A percentile compares a stretch with the other conserved stretches of the same genome.
Conservation (phyloP, 257 asterid species). For the Solanum verrucosum region DNA sequence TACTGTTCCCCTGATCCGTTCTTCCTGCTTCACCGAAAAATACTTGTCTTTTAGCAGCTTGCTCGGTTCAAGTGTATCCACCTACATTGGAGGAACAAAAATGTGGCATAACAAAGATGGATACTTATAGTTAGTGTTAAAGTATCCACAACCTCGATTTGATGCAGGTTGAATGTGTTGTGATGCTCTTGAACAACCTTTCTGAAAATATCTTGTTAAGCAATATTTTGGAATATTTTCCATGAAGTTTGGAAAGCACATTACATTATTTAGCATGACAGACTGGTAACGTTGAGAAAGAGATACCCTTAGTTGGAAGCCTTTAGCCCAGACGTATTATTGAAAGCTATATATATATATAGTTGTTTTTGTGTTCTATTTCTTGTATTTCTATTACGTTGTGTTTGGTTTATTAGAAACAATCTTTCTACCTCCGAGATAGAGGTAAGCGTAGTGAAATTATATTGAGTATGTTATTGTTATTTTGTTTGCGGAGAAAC, state of each 20-base stretch:
- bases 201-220: too few species aligned
- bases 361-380: too few species aligned
- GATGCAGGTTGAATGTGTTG: neutral
- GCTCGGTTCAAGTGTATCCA: neutral
- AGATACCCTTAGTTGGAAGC: too few species aligned
- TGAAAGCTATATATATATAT: too few species aligned
- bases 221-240: too few species aligned
- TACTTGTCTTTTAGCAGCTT: neutral
- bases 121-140: neutral
- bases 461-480: neutral
- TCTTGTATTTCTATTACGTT: too few species aligned
- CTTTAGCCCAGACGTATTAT: too few species aligned
- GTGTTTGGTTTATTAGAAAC: too few species aligned
- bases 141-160: neutral
- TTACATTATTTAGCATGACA: too few species aligned
- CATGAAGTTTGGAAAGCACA: too few species aligned
- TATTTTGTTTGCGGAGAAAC: neutral
- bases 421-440: too few species aligned
- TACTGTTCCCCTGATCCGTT: neutral
- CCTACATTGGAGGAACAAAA: neutral
- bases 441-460: neutral
- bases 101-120: neutral
- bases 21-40: neutral
- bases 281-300: too few species aligned
- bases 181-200: neutral